Conservation (phyloP, 768 basidiomycete species). For the Serendipita indica region DNA sequence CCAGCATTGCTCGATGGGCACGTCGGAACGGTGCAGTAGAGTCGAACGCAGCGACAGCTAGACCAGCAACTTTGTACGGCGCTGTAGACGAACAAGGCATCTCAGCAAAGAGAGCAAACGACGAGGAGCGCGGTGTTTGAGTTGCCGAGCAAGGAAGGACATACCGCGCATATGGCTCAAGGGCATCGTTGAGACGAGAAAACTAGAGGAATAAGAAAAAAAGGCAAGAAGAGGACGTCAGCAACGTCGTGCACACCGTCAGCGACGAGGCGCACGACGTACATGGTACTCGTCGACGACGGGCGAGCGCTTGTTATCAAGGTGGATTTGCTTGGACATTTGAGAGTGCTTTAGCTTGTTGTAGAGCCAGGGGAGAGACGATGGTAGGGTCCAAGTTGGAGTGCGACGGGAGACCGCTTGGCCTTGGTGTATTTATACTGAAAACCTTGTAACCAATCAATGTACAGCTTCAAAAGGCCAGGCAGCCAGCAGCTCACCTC, state of each 20-base stretch:
- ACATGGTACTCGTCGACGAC: not conserved
- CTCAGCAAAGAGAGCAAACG: not conserved
- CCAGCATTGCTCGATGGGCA: conserved; percentile 45
- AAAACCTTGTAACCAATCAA: no score
- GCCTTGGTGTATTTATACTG: no score
- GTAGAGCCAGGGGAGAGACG: not conserved
- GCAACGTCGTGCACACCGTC: no score
- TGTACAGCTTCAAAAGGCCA: no score
- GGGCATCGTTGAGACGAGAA: conserved; percentile 6
- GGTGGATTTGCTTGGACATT: no score
- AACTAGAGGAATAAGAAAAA: not conserved
- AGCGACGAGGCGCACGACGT: no score
- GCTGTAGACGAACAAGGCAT: not conserved
- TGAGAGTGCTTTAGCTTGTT: no score
- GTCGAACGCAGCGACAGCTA: conserved; percentile 25
- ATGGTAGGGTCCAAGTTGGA: not conserved
- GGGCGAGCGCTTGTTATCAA: no score
- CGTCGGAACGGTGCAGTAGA: conserved; percentile 55
- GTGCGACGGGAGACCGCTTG: no score
- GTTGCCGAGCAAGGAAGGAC: not conserved
- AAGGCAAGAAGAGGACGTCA: no score
- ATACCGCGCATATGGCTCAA: conserved; percentile 7
- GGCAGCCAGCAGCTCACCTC: no score
- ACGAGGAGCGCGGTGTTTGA: not conserved
- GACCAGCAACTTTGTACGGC: conserved; percentile 1